phyloP scores from a whole-genome alignment of 371 early-diverging fungal genomes.

The Mucor plumbeus region DNA sequence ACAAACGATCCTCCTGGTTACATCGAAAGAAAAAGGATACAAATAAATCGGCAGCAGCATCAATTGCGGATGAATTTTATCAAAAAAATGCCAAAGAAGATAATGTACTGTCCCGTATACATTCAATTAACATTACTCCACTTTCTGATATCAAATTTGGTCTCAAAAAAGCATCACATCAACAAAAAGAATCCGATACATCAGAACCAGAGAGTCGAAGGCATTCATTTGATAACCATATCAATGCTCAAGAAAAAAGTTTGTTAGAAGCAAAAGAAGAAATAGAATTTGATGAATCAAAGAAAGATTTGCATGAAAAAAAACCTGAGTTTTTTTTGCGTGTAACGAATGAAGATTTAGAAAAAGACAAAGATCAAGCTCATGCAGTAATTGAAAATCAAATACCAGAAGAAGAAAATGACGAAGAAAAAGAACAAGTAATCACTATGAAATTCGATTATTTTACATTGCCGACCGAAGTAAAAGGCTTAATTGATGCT shows the following conservation, averaged over 20 bases:
- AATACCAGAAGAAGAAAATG: background rate
- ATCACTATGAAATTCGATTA: constrained; percentile 36
- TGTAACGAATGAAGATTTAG: background rate
- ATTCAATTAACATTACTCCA: constrained; percentile 6
- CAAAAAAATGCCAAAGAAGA: constrained; percentile 10
- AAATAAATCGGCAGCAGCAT: constrained; percentile 8
- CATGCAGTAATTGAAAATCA: background rate
- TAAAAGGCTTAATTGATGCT: constrained; percentile 29
- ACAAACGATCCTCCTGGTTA: background rate
- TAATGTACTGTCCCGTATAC: background rate
- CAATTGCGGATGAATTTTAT: constrained; percentile 18
- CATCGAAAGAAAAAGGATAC: constrained; percentile 3
- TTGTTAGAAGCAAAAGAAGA: background rate
- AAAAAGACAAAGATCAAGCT: background rate
- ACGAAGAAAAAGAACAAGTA: constrained; percentile 5
- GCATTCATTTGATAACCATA: constrained; percentile 27
- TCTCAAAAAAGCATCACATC: background rate
- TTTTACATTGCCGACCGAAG: constrained; percentile 35
- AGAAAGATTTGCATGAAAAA: background rate
- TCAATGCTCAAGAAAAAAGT: background rate
- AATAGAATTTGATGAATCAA: background rate
- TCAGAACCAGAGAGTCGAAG: constrained; percentile 11
- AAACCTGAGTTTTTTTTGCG: background rate
- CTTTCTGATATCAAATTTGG: background rate
- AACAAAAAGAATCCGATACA: background rate